Evolutionary conservation across 2,329 filamentous ascomycete genomes (phyloP), one percentile per base, ranked within the genome.

Genomic region (Paecilomyces fulvus): DNA sequence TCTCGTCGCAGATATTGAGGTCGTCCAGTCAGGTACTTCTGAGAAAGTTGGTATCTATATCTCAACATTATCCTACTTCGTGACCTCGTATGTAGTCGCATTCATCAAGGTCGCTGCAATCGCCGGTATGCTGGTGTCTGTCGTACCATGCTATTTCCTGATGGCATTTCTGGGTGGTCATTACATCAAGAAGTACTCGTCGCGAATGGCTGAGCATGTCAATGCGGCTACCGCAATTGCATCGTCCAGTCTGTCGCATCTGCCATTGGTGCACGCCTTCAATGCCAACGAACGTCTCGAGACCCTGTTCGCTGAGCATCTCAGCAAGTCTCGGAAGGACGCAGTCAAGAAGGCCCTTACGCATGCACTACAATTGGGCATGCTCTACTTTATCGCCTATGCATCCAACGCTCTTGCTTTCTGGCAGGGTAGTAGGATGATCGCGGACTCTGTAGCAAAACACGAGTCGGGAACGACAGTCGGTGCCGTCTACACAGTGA

Each of bases 1-100:
- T 17, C 78, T 89, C 49, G 84, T 84, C 64, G 77, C 78, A 55
- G 85, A 89, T 63, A 85, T 88, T 31, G 80, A 85, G 57, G 80
- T 82, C 1, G 83, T 89, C 53, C 85, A 86, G 63, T 79, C 80
- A 0, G 86, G 86, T 12, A 87, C 85, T 0, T 85, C 83, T 1
- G 86, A 89, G 69, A 89, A 89, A 67, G 85, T 87, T 14, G 85
- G 85, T 53, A 81, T 87, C 31, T 80, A 81, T 60, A 75, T 89
- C 3, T 78, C 80, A 23, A 84, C 80, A 53, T 68, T 82, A 9
- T 83, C 83, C 1, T 89, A 87, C 68, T 88, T 88, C 64, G 66
- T 87, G 54, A 83, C 86, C 0, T 82, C 85, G 2, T 88, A 86
- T 59, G 75, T 85, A 3, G 81, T 89, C 14, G 84, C 84, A 1